These are phyloP conservation scores for Kwoniella sp. DNA, from an alignment of 768 basidiomycete genomes.

Conservation along the genomic window DNA sequence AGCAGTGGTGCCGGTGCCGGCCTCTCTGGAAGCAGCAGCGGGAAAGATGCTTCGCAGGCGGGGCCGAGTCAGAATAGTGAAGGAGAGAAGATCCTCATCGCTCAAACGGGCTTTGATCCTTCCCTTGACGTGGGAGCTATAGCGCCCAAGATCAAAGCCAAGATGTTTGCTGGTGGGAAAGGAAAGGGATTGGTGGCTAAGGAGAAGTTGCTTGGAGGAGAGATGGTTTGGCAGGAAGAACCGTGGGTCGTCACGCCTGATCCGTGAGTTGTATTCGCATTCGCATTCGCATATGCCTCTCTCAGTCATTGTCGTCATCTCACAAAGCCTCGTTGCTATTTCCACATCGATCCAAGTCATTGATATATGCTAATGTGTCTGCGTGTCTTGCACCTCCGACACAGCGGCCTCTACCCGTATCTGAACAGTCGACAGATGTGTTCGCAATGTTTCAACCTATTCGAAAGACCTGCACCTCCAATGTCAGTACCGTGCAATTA, in stretches of 20 bases:
- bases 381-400: too few relatives aligned
- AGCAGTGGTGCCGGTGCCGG: constrained; percentile 59
- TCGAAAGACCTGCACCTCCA: constrained; percentile 59
- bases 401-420: constrained; percentile 75
- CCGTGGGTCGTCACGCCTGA: constrained; percentile 52
- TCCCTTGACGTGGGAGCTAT: constrained; percentile 67
- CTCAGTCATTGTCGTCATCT: too few relatives aligned
- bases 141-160: constrained; percentile 68
- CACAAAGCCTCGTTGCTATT: too few relatives aligned
- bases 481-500: constrained; percentile 63
- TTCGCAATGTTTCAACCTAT: constrained; percentile 68
- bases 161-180: constrained; percentile 68
- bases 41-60: constrained; percentile 26
- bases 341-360: too few relatives aligned
- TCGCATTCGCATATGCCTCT: too few relatives aligned
- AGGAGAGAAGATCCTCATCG: constrained; percentile 52
- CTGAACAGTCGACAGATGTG: constrained; percentile 67
- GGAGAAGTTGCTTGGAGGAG: constrained; percentile 68
- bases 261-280: constrained; percentile 45
- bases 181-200: constrained; percentile 82
- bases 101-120: constrained; percentile 67
- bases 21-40: constrained; percentile 36
- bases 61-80: neutral
- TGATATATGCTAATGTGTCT: too few relatives aligned
- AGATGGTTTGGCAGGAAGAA: constrained; percentile 76